A percentile compares a stretch with the other conserved stretches of the same genome.
These are phyloP conservation scores for Trichoderma breve DNA, from an alignment of 2,329 filamentous ascomycete species.

Conservation along the genomic window DNA sequence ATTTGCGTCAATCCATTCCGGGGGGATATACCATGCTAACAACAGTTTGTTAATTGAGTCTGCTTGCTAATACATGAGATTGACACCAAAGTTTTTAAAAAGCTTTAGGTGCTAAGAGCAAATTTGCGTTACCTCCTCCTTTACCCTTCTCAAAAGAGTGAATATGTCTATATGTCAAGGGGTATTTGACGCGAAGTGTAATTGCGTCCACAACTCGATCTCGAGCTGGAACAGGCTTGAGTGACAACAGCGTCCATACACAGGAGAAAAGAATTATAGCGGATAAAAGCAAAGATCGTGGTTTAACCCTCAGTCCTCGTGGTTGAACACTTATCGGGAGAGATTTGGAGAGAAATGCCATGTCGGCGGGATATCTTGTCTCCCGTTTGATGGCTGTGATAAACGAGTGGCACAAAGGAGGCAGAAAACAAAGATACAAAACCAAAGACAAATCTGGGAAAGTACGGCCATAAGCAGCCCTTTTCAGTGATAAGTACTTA, in stretches of 20 bases:
- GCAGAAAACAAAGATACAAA: neutral
- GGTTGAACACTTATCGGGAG: neutral
- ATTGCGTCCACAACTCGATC: neutral
- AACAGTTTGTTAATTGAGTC: neutral
- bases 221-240: neutral
- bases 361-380: neutral
- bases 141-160: constrained; percentile 21
- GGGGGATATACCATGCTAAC: constrained; percentile 27
- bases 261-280: neutral
- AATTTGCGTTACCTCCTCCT: constrained; percentile 22
- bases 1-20: constrained; percentile 22
- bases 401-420: neutral
- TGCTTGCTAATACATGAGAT: neutral
- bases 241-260: neutral
- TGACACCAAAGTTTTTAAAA: neutral
- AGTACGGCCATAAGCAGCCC: neutral
- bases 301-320: neutral
- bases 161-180: constrained; percentile 25
- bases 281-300: neutral
- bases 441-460: neutral
- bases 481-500: neutral
- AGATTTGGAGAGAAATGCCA: neutral
- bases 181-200: constrained; percentile 1
- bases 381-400: neutral
- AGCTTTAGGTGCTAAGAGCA: neutral